phyloP scores from a whole-genome alignment of 768 basidiomycete genomes.

The Albatrellus ellisii region DNA sequence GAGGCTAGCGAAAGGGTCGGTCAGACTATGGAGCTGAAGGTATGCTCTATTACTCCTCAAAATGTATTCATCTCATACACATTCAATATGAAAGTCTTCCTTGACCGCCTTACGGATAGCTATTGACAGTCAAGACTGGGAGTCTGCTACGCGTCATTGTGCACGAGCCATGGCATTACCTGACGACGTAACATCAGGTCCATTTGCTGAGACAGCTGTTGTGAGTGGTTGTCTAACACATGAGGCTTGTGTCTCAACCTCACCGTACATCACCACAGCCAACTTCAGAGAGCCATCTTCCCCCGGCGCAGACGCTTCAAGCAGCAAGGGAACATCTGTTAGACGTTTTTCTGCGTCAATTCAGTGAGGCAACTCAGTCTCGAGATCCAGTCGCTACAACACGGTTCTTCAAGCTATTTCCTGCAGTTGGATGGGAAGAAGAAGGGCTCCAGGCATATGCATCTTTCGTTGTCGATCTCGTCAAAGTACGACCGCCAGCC shows the following conservation, averaged over 20 bases:
- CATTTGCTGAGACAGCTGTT: conserved; percentile 79
- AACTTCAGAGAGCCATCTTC: conserved; percentile 74
- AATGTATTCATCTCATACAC: conserved; percentile 1
- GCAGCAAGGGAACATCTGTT: conserved; percentile 65
- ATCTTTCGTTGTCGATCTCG: conserved; percentile 83
- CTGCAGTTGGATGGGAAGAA: conserved; percentile 85
- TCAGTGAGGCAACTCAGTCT: conserved; percentile 66
- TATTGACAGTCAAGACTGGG: conserved; percentile 87
- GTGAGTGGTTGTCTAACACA: conserved; percentile 25
- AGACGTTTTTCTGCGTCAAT: conserved; percentile 63
- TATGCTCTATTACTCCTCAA: conserved; percentile 18
- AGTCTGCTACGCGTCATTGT: conserved; percentile 84
- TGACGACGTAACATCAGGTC: conserved; percentile 59
- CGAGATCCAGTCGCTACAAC: conserved; percentile 81
- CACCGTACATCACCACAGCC: conserved; percentile 60
- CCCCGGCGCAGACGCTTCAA: conserved; percentile 75
- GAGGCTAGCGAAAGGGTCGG: conserved; percentile 87
- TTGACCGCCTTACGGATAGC: conserved; percentile 38
- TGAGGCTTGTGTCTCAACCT: background rate
- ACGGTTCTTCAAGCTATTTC: conserved; percentile 95
- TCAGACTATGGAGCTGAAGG: conserved; percentile 94
- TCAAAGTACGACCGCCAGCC: conserved; percentile 62
- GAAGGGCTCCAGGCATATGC: conserved; percentile 91
- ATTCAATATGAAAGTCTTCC: conserved; percentile 44
- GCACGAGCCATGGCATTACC: conserved; percentile 84